Conservation (phyloP, 2,329 filamentous ascomycete genomes). For the Pyrenophora tritici-repentis region DNA sequence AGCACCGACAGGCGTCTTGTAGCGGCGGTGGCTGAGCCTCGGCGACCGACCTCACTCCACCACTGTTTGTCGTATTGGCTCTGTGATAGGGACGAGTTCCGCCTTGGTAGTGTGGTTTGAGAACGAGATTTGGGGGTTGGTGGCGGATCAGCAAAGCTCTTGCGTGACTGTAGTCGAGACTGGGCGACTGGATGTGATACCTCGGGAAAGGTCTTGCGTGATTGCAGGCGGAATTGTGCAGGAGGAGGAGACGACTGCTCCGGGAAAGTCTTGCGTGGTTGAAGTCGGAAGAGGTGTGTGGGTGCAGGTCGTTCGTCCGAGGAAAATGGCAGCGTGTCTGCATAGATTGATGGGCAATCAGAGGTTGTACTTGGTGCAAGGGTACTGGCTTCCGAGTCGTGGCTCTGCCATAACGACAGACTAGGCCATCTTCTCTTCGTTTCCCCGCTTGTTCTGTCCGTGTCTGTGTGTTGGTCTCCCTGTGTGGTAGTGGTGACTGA, state of each 20-base stretch:
- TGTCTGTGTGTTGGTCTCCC: background rate
- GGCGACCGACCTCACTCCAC: constrained; percentile 12
- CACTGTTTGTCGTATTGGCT: constrained; percentile 7
- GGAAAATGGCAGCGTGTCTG: background rate
- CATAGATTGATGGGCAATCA: background rate
- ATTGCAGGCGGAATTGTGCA: background rate
- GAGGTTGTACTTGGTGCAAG: background rate
- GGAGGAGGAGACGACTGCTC: background rate
- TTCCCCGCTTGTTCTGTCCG: no score
- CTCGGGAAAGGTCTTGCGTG: background rate
- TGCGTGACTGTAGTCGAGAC: background rate
- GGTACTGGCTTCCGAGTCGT: background rate
- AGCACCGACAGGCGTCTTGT: constrained; percentile 11
- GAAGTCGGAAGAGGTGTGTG: background rate
- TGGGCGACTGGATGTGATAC: background rate
- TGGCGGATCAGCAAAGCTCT: background rate
- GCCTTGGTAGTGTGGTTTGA: background rate
- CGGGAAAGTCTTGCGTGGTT: background rate
- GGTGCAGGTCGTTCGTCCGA: background rate
- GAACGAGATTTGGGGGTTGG: background rate
- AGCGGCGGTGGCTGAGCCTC: constrained; percentile 3
- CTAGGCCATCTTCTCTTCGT: background rate
- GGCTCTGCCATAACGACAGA: background rate
- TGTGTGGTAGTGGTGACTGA: background rate
- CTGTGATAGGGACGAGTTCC: background rate